Evolutionary conservation across 805 yeast genomes (phyloP).

Genomic region (Priceomyces castillae): DNA sequence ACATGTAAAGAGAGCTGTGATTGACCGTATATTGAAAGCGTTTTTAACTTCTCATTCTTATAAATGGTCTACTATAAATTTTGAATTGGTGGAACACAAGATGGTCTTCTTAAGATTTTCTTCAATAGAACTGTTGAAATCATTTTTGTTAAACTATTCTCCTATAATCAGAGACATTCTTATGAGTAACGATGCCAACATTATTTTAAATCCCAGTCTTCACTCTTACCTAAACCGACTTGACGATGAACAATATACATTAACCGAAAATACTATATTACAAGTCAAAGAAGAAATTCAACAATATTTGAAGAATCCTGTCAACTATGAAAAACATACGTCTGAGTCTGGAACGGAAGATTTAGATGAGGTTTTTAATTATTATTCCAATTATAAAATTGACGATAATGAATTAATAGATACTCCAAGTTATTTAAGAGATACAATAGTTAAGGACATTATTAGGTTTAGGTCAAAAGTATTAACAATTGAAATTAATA

Average conservation of each 20-base stretch:
- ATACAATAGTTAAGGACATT: constrained; percentile 51
- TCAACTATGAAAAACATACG: constrained; percentile 17
- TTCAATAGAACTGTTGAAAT: constrained; percentile 2
- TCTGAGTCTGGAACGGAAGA: constrained; percentile 31
- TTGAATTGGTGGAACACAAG: constrained; percentile 29
- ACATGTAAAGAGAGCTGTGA: constrained; percentile 21
- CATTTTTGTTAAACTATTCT: constrained; percentile 10
- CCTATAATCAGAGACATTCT: constrained; percentile 2
- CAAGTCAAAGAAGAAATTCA: constrained; percentile 8
- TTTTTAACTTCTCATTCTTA: constrained; percentile 17
- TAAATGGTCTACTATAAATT: constrained; percentile 34
- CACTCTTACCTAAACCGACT: constrained; percentile 1
- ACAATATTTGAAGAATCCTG: constrained; percentile 16
- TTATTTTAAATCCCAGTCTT: constrained; percentile 6
- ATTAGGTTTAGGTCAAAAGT: constrained; percentile 57
- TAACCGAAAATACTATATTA: constrained; percentile 2
- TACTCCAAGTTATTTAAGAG: constrained; percentile 53
- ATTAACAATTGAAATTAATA: constrained; percentile 48
- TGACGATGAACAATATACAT: background rate
- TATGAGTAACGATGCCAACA: background rate
- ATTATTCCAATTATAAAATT: constrained; percentile 45
- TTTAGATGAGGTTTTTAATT: constrained; percentile 32
- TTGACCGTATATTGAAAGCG: constrained; percentile 32
- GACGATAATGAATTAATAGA: constrained; percentile 57
- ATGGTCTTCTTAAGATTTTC: constrained; percentile 32